Conservation (phyloP, 129 eudicot species). For the Pittosporum tobira region DNA sequence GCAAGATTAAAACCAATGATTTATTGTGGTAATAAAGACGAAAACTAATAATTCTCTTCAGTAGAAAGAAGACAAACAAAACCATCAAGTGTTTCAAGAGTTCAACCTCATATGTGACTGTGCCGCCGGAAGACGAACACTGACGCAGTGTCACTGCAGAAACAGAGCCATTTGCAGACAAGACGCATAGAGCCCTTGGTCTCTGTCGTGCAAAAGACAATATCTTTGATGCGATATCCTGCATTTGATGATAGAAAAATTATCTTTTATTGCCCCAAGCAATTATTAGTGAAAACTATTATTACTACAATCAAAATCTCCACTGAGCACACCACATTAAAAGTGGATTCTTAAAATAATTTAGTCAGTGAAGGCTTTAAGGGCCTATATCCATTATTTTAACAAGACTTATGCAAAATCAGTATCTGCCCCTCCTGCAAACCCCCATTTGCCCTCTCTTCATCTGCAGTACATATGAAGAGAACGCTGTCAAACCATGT, state of each 20-base stretch:
- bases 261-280: background rate
- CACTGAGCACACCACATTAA: background rate
- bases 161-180: conserved; percentile 55
- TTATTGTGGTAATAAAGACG: too few species aligned
- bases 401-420: too few species aligned
- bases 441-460: background rate
- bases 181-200: conserved; percentile 56
- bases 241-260: conserved; percentile 1
- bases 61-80: background rate
- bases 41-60: too few species aligned
- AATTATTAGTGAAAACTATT: background rate
- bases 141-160: conserved; percentile 51
- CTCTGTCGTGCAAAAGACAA: conserved; percentile 56
- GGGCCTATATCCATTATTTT: background rate
- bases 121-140: conserved; percentile 35
- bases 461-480: background rate
- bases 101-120: conserved; percentile 6
- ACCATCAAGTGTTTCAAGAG: background rate
- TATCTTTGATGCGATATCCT: conserved; percentile 60
- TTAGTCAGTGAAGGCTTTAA: background rate
- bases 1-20: too few species aligned
- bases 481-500: background rate
- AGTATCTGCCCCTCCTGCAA: background rate
- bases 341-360: background rate
- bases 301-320: background rate